These are phyloP conservation scores for Phytophthora tubulina DNA, from an alignment of 352 stramenopile species.

Conservation along the genomic window DNA sequence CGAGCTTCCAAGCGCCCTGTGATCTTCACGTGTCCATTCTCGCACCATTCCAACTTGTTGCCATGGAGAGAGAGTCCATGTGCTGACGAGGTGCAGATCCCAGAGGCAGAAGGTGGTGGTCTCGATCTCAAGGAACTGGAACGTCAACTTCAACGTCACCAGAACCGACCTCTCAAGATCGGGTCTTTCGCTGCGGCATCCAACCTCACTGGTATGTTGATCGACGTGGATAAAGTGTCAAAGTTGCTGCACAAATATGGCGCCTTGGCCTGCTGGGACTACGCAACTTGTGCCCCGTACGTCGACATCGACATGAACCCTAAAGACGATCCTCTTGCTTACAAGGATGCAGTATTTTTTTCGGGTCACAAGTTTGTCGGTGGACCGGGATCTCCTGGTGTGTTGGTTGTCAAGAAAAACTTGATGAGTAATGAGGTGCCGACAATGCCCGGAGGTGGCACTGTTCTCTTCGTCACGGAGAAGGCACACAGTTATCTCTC, in stretches of 20 bases:
- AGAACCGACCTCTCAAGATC: constrained; percentile 73
- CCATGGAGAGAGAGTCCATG: constrained; percentile 94
- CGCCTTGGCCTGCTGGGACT: constrained; percentile 96
- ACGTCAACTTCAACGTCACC: constrained; percentile 58
- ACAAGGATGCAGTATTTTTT: constrained; percentile 97
- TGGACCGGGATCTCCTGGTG: constrained; percentile 91
- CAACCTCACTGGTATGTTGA: constrained; percentile 96
- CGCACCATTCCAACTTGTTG: constrained; percentile 98
- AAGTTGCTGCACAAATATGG: constrained; percentile 92
- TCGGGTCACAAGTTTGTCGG: constrained; percentile 97
- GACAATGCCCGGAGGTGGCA: constrained; percentile 57
- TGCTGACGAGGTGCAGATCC: constrained; percentile 85
- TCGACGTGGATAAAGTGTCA: constrained; percentile 91
- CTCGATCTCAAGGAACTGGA: constrained; percentile 73
- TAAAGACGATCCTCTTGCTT: constrained; percentile 37
- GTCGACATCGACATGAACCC: constrained; percentile 97
- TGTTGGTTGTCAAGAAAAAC: constrained; percentile 96
- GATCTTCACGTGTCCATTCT: constrained; percentile 94
- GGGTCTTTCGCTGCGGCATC: constrained; percentile 93
- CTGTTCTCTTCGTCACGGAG: constrained; percentile 68
- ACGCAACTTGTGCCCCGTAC: constrained; percentile 95
- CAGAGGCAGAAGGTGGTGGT: constrained; percentile 54
- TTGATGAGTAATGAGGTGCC: constrained; percentile 71
- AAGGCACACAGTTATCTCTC: constrained; percentile 70
- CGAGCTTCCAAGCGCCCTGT: constrained; percentile 63